Percentiles rank a stretch among this genome's conserved stretches.
Evolutionary conservation across 495 filamentous ascomycete genomes (phyloP).

Genomic region (Cenococcum geophilum): DNA sequence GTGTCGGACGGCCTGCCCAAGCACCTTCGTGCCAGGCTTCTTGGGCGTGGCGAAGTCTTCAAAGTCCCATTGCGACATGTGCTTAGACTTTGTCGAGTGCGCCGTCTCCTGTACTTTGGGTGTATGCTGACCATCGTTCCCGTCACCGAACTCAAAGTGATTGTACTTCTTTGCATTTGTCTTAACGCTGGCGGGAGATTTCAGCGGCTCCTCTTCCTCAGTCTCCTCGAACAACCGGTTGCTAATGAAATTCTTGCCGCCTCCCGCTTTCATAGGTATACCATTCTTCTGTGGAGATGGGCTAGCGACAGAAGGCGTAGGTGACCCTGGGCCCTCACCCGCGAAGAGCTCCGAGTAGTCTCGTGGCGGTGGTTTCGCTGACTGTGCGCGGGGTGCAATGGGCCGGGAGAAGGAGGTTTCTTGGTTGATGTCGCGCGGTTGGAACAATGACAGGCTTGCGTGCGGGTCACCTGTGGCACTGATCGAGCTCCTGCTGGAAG

Average conservation of each 20-base stretch:
- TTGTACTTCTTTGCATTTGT: slow-evolving; percentile 68
- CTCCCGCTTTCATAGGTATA: slow-evolving; percentile 58
- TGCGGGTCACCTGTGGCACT: slow-evolving; percentile 60
- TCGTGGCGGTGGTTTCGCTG: slow-evolving; percentile 57
- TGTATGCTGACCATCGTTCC: slow-evolving; percentile 39
- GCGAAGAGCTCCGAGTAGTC: slow-evolving; percentile 61
- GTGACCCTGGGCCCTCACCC: slow-evolving; percentile 35
- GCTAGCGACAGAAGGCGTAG: slow-evolving; percentile 25
- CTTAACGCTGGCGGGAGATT: slow-evolving; percentile 48
- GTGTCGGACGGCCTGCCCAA: slow-evolving; percentile 55
- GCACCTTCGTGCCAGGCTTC: slow-evolving; percentile 51
- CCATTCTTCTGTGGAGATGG: slow-evolving; percentile 47
- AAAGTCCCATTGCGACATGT: slow-evolving; percentile 72
- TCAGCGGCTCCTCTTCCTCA: slow-evolving; percentile 43
- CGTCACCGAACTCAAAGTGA: slow-evolving; percentile 81
- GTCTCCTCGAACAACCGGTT: slow-evolving; percentile 62
- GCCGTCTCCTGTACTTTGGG: slow-evolving; percentile 37
- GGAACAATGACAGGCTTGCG: slow-evolving; percentile 68
- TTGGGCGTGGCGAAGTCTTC: slow-evolving; percentile 77
- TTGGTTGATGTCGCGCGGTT: slow-evolving; percentile 51
- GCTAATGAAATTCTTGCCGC: slow-evolving; percentile 62
- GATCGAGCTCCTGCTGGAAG: slow-evolving; percentile 45
- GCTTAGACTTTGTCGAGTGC: slow-evolving; percentile 51
- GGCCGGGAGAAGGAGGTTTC: slow-evolving; percentile 41
- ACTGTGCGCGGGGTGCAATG: slow-evolving; percentile 49